Conservation (phyloP, 176 grass and related monocot species). For the Eragrostis curvula region DNA sequence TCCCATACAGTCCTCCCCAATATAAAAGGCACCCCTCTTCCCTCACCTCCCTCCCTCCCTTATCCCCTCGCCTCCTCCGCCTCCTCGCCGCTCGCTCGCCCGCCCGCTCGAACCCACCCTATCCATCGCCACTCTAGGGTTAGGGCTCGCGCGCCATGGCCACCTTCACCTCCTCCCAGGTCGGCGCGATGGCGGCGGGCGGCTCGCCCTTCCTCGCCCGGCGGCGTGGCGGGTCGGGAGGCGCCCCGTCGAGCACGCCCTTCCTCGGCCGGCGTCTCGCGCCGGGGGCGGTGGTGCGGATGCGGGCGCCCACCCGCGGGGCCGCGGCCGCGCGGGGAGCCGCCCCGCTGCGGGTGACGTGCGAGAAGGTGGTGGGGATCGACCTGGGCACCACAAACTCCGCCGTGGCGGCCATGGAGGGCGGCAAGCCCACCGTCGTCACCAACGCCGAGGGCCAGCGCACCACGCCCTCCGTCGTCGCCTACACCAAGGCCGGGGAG, state of each 20-base stretch:
- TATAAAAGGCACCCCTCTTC: slow-evolving; percentile 13
- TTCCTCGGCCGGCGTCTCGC: slow-evolving; percentile 58
- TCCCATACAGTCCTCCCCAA: background rate
- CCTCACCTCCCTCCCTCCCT: background rate
- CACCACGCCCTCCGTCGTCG: slow-evolving; percentile 95
- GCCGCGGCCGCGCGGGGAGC: background rate
- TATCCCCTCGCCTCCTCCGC: slow-evolving; percentile 36
- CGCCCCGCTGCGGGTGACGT: slow-evolving; percentile 59
- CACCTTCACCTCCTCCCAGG: slow-evolving; percentile 53
- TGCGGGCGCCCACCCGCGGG: slow-evolving; percentile 44
- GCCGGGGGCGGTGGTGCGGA: slow-evolving; percentile 16
- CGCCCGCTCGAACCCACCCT: background rate
- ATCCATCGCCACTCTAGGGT: slow-evolving; percentile 12
- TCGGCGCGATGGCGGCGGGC: slow-evolving; percentile 47
- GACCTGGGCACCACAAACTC: slow-evolving; percentile 98
- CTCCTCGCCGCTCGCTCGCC: background rate
- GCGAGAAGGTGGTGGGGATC: slow-evolving; percentile 98
- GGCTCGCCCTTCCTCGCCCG: slow-evolving; percentile 63
- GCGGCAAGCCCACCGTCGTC: slow-evolving; percentile 95
- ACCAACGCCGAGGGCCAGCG: slow-evolving; percentile 96
- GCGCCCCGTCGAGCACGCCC: slow-evolving; percentile 45
- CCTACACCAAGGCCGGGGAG: slow-evolving; percentile 88
- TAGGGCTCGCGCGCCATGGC: slow-evolving; percentile 50
- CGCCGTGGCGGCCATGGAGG: slow-evolving; percentile 97
- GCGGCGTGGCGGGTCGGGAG: slow-evolving; percentile 14